Conservation (phyloP, 257 asterid species). For the Rhazya stricta region DNA sequence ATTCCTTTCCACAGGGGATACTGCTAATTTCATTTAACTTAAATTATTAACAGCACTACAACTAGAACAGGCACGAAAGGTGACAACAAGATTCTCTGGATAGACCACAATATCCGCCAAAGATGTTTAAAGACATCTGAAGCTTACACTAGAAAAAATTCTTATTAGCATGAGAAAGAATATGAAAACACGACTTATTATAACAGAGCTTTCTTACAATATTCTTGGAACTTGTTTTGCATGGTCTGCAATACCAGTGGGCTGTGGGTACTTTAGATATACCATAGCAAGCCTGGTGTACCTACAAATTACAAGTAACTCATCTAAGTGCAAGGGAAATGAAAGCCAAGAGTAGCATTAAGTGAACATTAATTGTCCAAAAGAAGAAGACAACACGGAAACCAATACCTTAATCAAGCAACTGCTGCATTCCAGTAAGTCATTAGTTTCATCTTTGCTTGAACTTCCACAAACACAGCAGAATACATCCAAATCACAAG, state of each 20-base stretch:
- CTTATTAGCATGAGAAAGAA: background rate
- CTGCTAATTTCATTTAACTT: background rate
- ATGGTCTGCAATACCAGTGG: conserved; percentile 31
- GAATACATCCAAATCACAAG: conserved; percentile 16
- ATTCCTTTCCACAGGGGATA: background rate
- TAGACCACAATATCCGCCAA: background rate
- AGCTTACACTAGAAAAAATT: background rate
- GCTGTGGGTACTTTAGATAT: conserved; percentile 22
- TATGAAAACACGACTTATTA: background rate
- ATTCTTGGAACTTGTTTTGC: conserved; percentile 24
- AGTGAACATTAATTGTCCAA: background rate
- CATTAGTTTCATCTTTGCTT: conserved; percentile 30
- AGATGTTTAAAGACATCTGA: background rate
- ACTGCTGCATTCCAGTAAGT: conserved; percentile 31
- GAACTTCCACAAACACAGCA: conserved; percentile 41
- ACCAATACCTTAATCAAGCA: conserved; percentile 38
- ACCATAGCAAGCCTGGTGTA: conserved; percentile 32
- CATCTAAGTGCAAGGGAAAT: conserved; percentile 3
- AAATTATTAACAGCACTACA: background rate
- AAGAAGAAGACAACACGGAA: background rate
- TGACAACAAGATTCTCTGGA: background rate
- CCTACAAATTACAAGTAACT: conserved; percentile 18
- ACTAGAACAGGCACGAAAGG: background rate
- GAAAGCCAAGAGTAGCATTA: conserved; percentile 6
- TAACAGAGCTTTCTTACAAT: conserved; percentile 15